phyloP scores from a whole-genome alignment of 73 alveolate genomes.

The Paraurostyla sp. region DNA sequence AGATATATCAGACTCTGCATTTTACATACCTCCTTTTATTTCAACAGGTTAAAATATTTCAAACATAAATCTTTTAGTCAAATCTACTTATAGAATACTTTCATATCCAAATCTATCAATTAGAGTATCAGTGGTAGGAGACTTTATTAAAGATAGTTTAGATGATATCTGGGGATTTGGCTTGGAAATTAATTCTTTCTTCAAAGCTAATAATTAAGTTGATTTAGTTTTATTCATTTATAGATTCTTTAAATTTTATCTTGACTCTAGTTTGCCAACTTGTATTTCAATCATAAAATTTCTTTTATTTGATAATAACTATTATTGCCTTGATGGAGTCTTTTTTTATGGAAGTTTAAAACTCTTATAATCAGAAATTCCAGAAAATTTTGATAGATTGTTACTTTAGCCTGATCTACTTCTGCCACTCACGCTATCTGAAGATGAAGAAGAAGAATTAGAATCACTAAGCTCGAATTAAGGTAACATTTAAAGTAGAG shows the following conservation, averaged over 20 bases:
- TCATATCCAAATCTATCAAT: slow-evolving; percentile 46
- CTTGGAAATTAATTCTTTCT: not conserved
- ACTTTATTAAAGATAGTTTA: not conserved
- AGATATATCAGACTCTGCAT: not conserved
- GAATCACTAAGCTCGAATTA: too few relatives aligned
- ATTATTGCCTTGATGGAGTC: not conserved
- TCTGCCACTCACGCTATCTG: too few relatives aligned
- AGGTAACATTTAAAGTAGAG: too few relatives aligned
- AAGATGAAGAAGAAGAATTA: too few relatives aligned
- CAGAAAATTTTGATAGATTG: too few relatives aligned
- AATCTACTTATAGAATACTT: not conserved
- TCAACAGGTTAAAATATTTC: slow-evolving; percentile 11
- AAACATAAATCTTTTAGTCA: not conserved
- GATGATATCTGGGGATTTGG: too few relatives aligned
- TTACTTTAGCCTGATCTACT: too few relatives aligned
- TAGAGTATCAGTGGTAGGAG: not conserved
- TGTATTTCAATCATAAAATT: not conserved
- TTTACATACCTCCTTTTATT: not conserved
- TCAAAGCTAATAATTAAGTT: not conserved
- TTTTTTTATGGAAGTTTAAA: not conserved
- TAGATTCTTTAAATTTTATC: not conserved
- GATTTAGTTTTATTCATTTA: not conserved
- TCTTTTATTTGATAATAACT: not conserved
- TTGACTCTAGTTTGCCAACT: not conserved
- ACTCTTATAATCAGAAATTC: not conserved